Evolutionary conservation across 2,329 filamentous ascomycete species (phyloP).

Genomic region (Pseudopyrenochaeta lycopersici): DNA sequence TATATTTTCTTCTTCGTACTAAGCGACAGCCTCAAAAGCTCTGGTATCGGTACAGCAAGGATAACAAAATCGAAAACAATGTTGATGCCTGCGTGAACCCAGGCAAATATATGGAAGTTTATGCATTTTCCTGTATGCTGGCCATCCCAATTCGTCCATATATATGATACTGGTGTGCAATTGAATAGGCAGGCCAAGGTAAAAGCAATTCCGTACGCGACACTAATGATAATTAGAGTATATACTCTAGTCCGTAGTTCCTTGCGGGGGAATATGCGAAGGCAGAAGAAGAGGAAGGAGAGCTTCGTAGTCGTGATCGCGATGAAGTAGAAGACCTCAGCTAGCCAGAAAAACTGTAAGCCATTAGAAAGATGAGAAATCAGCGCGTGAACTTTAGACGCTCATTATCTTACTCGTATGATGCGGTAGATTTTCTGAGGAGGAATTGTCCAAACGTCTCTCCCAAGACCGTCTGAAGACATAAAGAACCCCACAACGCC

Average conservation of each 20-base stretch:
- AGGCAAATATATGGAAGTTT: slow-evolving; percentile 25
- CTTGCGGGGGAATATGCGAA: slow-evolving; percentile 36
- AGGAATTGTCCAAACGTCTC: slow-evolving; percentile 60
- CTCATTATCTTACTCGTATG: slow-evolving; percentile 4
- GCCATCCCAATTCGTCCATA: slow-evolving; percentile 32
- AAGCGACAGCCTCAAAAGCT: slow-evolving; percentile 28
- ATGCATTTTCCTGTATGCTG: slow-evolving; percentile 33
- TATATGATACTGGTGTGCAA: slow-evolving; percentile 24
- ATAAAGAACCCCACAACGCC: slow-evolving; percentile 18
- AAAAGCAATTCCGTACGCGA: slow-evolving; percentile 27
- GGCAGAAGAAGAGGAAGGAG: slow-evolving; percentile 35
- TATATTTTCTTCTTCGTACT: slow-evolving; percentile 35
- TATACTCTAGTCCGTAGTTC: slow-evolving; percentile 21
- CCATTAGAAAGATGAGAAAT: no score
- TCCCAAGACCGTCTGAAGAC: slow-evolving; percentile 52
- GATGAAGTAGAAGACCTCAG: slow-evolving; percentile 40
- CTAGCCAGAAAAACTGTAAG: slow-evolving; percentile 20
- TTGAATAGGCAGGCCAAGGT: slow-evolving; percentile 27
- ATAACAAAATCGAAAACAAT: slow-evolving; percentile 27
- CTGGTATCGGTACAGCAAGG: slow-evolving; percentile 22
- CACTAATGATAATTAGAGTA: slow-evolving; percentile 10
- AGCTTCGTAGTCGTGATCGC: slow-evolving; percentile 26
- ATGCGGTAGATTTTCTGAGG: slow-evolving; percentile 29
- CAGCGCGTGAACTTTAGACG: no score
- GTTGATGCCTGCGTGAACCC: slow-evolving; percentile 19